phyloP scores from a whole-genome alignment of 2,329 filamentous ascomycete species.

The Elsinoe batatas region DNA sequence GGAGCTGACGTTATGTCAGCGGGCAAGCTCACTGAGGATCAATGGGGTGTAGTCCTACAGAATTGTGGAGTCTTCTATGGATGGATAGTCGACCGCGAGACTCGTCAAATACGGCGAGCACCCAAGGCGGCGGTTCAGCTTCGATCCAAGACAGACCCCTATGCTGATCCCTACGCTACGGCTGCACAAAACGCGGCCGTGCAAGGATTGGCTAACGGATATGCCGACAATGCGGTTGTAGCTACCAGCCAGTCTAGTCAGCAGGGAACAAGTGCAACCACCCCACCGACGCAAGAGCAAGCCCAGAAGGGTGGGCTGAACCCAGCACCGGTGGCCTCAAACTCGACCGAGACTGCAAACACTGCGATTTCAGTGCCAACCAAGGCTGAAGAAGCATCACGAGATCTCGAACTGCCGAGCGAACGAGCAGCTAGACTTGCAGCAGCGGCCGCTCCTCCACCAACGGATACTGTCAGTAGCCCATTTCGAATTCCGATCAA shows the following conservation, averaged over 20 bases:
- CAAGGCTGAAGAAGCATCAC: too few relatives aligned
- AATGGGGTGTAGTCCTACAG: neutral
- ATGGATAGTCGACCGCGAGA: neutral
- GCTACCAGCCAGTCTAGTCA: neutral
- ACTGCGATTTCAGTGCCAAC: neutral
- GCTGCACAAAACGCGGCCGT: neutral
- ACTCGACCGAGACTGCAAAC: neutral
- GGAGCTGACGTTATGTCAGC: neutral
- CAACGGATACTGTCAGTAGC: too few relatives aligned
- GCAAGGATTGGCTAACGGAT: too few relatives aligned
- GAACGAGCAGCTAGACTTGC: neutral
- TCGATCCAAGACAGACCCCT: neutral
- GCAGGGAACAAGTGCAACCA: neutral
- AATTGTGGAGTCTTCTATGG: neutral
- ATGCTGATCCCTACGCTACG: neutral
- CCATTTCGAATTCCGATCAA: neutral
- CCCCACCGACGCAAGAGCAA: neutral
- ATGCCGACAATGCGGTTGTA: too few relatives aligned
- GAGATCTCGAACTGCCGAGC: neutral
- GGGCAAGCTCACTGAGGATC: neutral
- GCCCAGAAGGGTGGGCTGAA: neutral
- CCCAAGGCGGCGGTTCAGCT: neutral
- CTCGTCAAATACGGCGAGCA: neutral
- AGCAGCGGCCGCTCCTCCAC: neutral
- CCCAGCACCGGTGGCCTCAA: neutral